Evolutionary conservation across 768 basidiomycete genomes (phyloP).

Genomic region (Tylopilus sp.): DNA sequence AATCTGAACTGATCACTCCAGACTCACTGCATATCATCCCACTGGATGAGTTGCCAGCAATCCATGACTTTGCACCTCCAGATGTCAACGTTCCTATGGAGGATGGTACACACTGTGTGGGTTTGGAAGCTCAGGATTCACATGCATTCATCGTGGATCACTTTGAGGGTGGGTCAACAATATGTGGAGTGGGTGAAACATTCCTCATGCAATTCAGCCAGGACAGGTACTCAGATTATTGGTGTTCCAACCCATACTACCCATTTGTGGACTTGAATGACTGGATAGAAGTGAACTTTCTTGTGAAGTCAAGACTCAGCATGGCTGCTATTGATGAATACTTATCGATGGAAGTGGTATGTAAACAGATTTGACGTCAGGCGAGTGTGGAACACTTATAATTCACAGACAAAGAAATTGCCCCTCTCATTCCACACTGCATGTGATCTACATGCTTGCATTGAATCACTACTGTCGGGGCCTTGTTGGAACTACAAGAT

Average conservation of each 20-base stretch:
- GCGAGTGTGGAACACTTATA: background rate
- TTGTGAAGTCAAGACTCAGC: constrained; percentile 26
- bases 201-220: background rate
- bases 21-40: too few species aligned
- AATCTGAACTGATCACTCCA: too few species aligned
- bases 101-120: too few species aligned
- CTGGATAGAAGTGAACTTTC: constrained; percentile 32
- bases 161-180: background rate
- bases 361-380: background rate
- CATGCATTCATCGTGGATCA: background rate
- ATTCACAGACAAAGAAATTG: background rate
- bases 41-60: too few species aligned
- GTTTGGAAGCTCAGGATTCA: background rate
- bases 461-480: constrained; percentile 25
- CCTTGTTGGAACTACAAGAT: constrained; percentile 23
- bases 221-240: background rate
- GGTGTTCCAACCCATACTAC: constrained; percentile 21
- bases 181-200: background rate
- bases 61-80: background rate
- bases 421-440: constrained; percentile 27
- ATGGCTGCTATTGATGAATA: constrained; percentile 24
- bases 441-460: constrained; percentile 22
- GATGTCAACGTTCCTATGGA: background rate
- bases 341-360: constrained; percentile 17
- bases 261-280: constrained; percentile 31